Evolutionary conservation across 1,284 basidiomycete species (phyloP), one percentile per base, ranked within the genome.

Genomic region (Cystobasidiaceae sp.): DNA sequence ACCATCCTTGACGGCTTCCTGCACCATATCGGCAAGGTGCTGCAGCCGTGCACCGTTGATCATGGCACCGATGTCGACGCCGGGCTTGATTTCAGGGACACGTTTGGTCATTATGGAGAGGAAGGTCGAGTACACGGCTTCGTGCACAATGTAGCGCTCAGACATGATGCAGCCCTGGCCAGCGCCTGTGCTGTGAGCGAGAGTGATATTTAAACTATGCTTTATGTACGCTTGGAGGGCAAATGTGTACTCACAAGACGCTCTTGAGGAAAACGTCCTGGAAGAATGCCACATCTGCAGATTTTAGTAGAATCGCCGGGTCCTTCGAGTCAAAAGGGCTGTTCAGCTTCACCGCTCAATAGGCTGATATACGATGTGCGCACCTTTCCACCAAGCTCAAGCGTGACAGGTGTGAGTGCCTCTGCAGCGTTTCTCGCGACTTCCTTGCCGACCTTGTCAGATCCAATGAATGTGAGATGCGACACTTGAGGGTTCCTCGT

Each of bases 141-240:
- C 75, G 71, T 91, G 90, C 32, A 97, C 90, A 48, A 97, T 83
- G 70, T 97, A 84, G 0, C 93, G 84, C 77, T 98, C 94, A 66
- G 94, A 89, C 28, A 93, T 93, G 71, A 96, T 94, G 75, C 94
- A 98, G 76, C 97, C 97, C 78, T 97, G 94, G 17, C 94, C 94
- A 44, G 84, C 83, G 68, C 90, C 91, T 81, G 93, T 90, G 80
- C 89, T 90, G 73, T 45, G 49, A 44, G 8, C 23, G n/a, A n/a
- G n/a, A n/a, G 39, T 33, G 28, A 44, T n/a, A n/a, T n/a, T n/a
- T n/a, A n/a, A n/a, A n/a, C n/a, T n/a, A n/a, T n/a, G n/a, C n/a
- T n/a, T n/a, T n/a, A n/a, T n/a, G n/a, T n/a, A n/a, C n/a, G n/a
- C n/a, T n/a, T n/a, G n/a, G n/a, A n/a, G n/a, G n/a, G n/a, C n/a